Evolutionary conservation across 2,329 filamentous ascomycete genomes (phyloP).

Genomic region (Magnaporthiopsis rhizophila): DNA sequence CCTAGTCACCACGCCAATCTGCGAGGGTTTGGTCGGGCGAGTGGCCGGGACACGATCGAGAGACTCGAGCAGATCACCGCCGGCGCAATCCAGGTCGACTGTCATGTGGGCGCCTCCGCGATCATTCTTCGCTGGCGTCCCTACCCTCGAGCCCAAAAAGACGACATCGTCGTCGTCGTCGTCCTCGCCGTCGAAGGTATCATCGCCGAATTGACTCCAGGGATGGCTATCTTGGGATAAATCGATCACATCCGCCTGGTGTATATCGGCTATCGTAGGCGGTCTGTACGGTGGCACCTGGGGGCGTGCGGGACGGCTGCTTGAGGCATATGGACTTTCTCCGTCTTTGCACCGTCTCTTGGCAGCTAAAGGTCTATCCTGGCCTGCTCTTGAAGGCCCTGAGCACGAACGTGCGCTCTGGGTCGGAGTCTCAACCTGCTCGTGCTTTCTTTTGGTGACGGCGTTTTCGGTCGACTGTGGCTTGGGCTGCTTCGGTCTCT

Average conservation of each 20-base stretch:
- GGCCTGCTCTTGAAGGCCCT: neutral
- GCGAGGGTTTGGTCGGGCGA: no score
- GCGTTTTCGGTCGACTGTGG: neutral
- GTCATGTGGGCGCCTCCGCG: neutral
- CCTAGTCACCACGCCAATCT: no score
- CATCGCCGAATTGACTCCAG: neutral
- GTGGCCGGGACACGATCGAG: neutral
- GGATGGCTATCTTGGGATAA: neutral
- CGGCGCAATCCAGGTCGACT: neutral
- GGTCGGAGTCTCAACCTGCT: neutral
- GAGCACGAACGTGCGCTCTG: no score
- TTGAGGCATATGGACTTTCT: neutral
- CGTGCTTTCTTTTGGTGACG: neutral
- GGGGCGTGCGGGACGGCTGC: neutral
- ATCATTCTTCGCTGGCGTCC: neutral
- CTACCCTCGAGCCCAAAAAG: no score
- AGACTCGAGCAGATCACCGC: neutral
- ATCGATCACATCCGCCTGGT: conserved; percentile 1
- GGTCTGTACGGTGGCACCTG: neutral
- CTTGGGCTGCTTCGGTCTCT: conserved; percentile 38
- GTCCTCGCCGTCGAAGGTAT: neutral
- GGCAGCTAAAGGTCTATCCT: neutral
- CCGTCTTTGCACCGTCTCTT: neutral
- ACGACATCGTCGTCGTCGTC: neutral
- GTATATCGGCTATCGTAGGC: neutral